Evolutionary conservation across 345 rosid species (phyloP), one percentile per base, ranked within the genome.

Genomic region (Linum trigynum): DNA sequence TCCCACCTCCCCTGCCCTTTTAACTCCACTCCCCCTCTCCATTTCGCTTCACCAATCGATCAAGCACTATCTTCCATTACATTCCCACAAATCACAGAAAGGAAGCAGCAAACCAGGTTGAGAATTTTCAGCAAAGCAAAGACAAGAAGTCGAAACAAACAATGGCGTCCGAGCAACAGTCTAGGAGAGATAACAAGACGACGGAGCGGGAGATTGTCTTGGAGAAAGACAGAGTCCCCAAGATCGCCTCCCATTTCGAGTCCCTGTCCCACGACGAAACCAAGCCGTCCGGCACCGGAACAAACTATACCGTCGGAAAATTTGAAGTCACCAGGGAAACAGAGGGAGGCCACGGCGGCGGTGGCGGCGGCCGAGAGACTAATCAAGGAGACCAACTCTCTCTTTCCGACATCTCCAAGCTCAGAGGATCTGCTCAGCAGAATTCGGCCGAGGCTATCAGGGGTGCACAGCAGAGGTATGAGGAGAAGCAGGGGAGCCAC

Each of bases 131-230:
- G 9, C 53, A 6, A 9, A 1, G n/a, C n/a, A n/a, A n/a, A n/a
- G n/a, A n/a, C n/a, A n/a, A n/a, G n/a, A n/a, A n/a, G n/a, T n/a
- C n/a, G n/a, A n/a, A n/a, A n/a, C n/a, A n/a, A 61, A 48, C 61
- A 65, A 88, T 88, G 99, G 79, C 95, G 45, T 90, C 94, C 0
- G 77, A 84, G 70, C 89, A 92, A 72, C 65, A 43, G 11, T 53
- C 73, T 15, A 71, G 79, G 39, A 79, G 78, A 69, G 87, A 83
- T 11, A 81, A 77, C 73, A 68, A 68, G 3, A 79, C 78, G 42
- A 58, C 4, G 3, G 88, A 82, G 65, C 67, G 72, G 48, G 90
- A 83, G 53, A 69, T 69, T 70, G 55, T 57, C 7, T 75, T 75
- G 32, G 91, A 82, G 87, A 79, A 77, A 67, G 89, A 83, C 7